These are phyloP conservation scores for Penicillium glabrum DNA, from an alignment of 2,329 filamentous ascomycete genomes.

Conservation along the genomic window DNA sequence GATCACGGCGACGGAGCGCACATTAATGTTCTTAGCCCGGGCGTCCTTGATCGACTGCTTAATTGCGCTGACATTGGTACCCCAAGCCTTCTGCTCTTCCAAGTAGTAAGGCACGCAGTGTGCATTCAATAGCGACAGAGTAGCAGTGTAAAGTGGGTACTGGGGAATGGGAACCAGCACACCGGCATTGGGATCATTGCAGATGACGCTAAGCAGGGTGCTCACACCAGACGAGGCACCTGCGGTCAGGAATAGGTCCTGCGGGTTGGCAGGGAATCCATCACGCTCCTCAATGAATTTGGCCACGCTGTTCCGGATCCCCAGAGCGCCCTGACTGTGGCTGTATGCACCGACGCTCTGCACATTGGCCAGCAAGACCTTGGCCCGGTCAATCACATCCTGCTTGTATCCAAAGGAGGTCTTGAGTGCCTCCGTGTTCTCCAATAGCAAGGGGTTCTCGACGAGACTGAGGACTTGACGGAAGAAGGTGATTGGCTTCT, in stretches of 20 bases:
- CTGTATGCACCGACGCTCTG: constrained; percentile 96
- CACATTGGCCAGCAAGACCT: constrained; percentile 75
- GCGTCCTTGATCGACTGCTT: constrained; percentile 72
- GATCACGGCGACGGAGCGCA: constrained; percentile 93
- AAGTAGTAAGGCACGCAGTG: constrained; percentile 90
- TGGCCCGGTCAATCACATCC: constrained; percentile 83
- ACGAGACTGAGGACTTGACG: constrained; percentile 90
- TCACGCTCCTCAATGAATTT: constrained; percentile 91
- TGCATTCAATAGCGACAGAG: constrained; percentile 80
- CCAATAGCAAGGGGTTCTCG: constrained; percentile 82
- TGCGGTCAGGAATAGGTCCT: constrained; percentile 84
- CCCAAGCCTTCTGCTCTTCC: constrained; percentile 83
- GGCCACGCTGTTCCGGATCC: constrained; percentile 85
- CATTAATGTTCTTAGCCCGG: constrained; percentile 73
- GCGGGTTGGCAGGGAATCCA: constrained; percentile 77
- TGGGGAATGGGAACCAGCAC: constrained; percentile 95
- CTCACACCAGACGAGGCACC: constrained; percentile 94
- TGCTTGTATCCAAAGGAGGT: constrained; percentile 79
- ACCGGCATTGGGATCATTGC: constrained; percentile 71
- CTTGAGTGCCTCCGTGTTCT: constrained; percentile 77
- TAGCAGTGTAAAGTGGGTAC: constrained; percentile 96
- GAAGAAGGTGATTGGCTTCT: constrained; percentile 99
- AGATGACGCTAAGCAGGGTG: constrained; percentile 87
- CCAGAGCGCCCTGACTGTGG: constrained; percentile 83
- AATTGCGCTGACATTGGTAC: constrained; percentile 80